Percentiles rank a stretch among this genome's conserved stretches.
phyloP scores from a whole-genome alignment of 1,284 basidiomycete species.

The Naganishia sp. region DNA sequence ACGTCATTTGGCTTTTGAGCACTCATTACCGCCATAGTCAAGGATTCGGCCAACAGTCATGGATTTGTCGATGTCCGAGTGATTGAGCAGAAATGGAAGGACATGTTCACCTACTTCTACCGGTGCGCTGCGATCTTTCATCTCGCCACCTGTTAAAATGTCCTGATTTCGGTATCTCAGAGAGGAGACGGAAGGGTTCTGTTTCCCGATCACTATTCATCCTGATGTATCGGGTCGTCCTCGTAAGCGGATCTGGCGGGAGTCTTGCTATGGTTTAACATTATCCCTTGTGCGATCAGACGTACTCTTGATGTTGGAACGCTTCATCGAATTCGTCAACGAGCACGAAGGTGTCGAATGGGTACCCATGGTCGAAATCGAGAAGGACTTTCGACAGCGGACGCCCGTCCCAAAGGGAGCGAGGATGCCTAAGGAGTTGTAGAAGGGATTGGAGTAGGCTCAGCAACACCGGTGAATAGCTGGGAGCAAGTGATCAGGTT shows the following conservation, averaged over 20 bases:
- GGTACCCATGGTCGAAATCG: constrained; percentile 63
- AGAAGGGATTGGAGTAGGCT: not conserved
- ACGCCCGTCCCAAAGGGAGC: constrained; percentile 40
- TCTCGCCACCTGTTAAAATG: not conserved
- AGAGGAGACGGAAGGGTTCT: constrained; percentile 67
- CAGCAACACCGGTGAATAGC: too few species aligned
- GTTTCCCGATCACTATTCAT: constrained; percentile 74
- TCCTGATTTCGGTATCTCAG: not conserved
- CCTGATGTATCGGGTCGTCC: constrained; percentile 67
- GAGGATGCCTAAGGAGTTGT: constrained; percentile 40
- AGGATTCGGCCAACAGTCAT: constrained; percentile 65
- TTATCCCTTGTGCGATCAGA: constrained; percentile 38
- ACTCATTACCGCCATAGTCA: constrained; percentile 56
- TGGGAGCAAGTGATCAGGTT: too few species aligned
- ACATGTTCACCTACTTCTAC: constrained; percentile 70
- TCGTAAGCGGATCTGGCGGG: constrained; percentile 36
- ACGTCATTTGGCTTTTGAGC: not conserved
- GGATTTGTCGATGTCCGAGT: constrained; percentile 71
- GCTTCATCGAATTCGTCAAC: constrained; percentile 77
- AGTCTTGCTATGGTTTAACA: not conserved
- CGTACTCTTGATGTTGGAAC: constrained; percentile 75
- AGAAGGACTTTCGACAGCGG: constrained; percentile 41
- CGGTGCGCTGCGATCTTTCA: constrained; percentile 23
- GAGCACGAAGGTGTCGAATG: constrained; percentile 70
- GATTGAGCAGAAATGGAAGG: constrained; percentile 74